Percentiles rank a stretch among this genome's conserved stretches.
Conservation (phyloP, 2,329 filamentous ascomycete species). For the Botrytis deweyae region DNA sequence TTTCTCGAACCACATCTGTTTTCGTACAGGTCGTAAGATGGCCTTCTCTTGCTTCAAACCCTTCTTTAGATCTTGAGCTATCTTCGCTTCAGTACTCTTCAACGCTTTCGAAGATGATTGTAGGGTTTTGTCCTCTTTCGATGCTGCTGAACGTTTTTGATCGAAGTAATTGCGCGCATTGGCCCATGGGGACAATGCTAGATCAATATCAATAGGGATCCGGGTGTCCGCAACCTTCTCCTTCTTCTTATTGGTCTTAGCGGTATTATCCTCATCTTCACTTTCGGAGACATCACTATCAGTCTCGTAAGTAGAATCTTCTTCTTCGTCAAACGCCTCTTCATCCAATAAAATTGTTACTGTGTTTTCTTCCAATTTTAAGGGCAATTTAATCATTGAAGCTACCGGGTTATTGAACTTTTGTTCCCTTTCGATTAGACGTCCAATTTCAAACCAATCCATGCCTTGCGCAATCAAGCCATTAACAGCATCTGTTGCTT, state of each 20-base stretch:
- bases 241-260: conserved; percentile 38
- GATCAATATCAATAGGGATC: conserved; percentile 79
- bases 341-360: conserved; percentile 75
- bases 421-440: conserved; percentile 85
- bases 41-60: conserved; percentile 90
- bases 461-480: conserved; percentile 89
- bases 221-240: conserved; percentile 50
- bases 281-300: conserved; percentile 64
- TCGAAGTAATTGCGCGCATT: conserved; percentile 93
- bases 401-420: conserved; percentile 80
- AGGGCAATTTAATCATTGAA: conserved; percentile 77
- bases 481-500: conserved; percentile 90
- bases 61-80: conserved; percentile 80
- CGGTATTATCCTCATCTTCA: conserved; percentile 48
- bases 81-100: conserved; percentile 88
- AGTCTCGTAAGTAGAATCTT: conserved; percentile 58
- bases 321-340: conserved; percentile 57
- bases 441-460: conserved; percentile 94
- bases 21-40: conserved; percentile 76
- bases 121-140: conserved; percentile 84
- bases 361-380: conserved; percentile 87
- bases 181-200: conserved; percentile 77
- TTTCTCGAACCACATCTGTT: conserved; percentile 94
- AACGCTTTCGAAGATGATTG: conserved; percentile 79
- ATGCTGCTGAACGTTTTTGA: conserved; percentile 77